Conservation (phyloP, 2,329 filamentous ascomycete species). For the Sclerotinia spermophila region DNA sequence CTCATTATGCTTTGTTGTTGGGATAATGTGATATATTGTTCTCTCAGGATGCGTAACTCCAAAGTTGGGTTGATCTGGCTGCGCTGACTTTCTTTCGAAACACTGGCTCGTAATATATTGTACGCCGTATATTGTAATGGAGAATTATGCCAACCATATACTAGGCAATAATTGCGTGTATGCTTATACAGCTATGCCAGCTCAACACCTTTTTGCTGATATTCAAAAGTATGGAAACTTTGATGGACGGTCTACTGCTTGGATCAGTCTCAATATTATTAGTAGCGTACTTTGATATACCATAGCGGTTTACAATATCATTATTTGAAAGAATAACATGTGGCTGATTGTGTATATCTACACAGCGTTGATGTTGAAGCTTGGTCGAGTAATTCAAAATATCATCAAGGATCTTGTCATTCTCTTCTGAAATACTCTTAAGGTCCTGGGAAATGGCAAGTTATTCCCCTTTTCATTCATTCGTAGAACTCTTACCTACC, state of each 20-base stretch:
- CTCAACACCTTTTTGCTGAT: background rate
- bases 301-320: background rate
- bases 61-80: no score
- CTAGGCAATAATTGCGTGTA: no score
- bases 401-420: background rate
- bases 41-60: no score
- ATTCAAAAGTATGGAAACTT: background rate
- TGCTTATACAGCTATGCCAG: background rate
- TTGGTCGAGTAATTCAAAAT: background rate
- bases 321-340: background rate
- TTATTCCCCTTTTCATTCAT: background rate
- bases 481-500: no score
- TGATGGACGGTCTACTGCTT: background rate
- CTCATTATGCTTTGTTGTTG: no score
- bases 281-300: background rate
- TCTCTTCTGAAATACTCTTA: background rate
- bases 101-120: no score
- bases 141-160: no score
- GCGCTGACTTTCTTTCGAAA: no score
- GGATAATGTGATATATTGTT: no score
- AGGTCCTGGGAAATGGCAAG: background rate
- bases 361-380: background rate
- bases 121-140: no score
- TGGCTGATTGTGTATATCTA: background rate
- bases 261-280: background rate